phyloP scores from a whole-genome alignment of 768 basidiomycete genomes.

The Hydnum rufescens region DNA sequence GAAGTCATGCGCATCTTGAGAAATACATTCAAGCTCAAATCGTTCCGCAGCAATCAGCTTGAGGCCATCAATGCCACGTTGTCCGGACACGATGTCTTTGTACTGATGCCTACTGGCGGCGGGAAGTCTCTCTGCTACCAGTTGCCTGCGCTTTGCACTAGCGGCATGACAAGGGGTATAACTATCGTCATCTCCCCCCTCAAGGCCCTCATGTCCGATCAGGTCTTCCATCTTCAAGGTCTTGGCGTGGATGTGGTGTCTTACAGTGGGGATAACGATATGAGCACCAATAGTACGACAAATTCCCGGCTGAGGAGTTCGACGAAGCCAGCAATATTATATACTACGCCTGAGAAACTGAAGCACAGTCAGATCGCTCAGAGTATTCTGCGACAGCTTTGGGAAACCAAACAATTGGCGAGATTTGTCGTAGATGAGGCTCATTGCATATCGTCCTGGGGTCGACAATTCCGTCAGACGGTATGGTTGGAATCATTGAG shows the following conservation, averaged over 20 bases:
- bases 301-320: slow-evolving; percentile 26
- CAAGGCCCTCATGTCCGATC: slow-evolving; percentile 74
- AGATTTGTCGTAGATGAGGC: slow-evolving; percentile 94
- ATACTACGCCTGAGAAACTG: slow-evolving; percentile 84
- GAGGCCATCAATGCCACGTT: slow-evolving; percentile 69
- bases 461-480: slow-evolving; percentile 75
- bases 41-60: slow-evolving; percentile 69
- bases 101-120: slow-evolving; percentile 91
- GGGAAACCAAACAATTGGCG: slow-evolving; percentile 40
- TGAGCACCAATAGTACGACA: slow-evolving; percentile 19
- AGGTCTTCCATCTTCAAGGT: slow-evolving; percentile 44
- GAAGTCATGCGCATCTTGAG: slow-evolving; percentile 39
- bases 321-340: slow-evolving; percentile 46
- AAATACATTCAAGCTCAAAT: slow-evolving; percentile 37
- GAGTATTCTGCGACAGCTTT: slow-evolving; percentile 35
- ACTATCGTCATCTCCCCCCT: slow-evolving; percentile 85
- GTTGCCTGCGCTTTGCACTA: slow-evolving; percentile 63
- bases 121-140: slow-evolving; percentile 29
- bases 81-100: slow-evolving; percentile 70
- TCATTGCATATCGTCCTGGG: slow-evolving; percentile 89
- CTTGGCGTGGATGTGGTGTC: slow-evolving; percentile 51
- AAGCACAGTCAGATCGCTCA: slow-evolving; percentile 37
- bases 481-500: slow-evolving; percentile 24
- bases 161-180: slow-evolving; percentile 55
- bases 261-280: slow-evolving; percentile 35